Base-by-base conservation (phyloP, 1,284 basidiomycete species). In the Malassezia psittaci region DNA sequence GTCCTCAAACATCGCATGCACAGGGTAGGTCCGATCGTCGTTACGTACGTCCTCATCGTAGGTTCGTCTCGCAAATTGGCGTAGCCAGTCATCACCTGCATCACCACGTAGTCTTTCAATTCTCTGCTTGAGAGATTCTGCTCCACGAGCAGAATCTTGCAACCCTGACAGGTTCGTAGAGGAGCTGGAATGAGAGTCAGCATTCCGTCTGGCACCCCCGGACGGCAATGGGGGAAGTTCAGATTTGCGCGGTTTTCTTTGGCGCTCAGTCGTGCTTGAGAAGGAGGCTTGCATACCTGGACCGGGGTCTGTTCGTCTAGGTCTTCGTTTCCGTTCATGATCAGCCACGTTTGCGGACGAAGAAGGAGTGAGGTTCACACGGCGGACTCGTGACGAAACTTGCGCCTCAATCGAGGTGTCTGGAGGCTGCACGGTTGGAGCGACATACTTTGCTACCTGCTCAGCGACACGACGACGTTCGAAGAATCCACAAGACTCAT, bases 401-500 rank as follows among this genome's bases (percentile, higher is more conserved):
- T 40, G 50, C 24, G 48, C 54, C 21, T 52, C 43, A 32, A 51
- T 45, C 24, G 24, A 33, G 1, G 36, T 8, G 24, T n/a, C 10
- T 16, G 9, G 39, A 34, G 45, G 44, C 8, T 34, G 50, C 10
- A 29, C 35, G 21, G 15, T 39, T 18, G 24, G 18, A 3, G 54
- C 36, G 33, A 42, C 39, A 32, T 41, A 43, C 19, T 48, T 29
- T 12, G 55, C 50, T 11, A 57, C 21, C 24, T 36, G 38, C 33
- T 33, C 67, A 4, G 51, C 65, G 21, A 79, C 75, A 40, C 80
- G 81, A 54, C 83, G 79, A 66, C 81, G 82, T 78, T 96, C 90
- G 67, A 84, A 84, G 76, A 85, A 87, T 7, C 83, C 82, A 5
- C 87, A 83, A 6, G 77, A 76, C 10, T 81, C 78, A 18, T 87